These are phyloP conservation scores for Neurospora cerealis DNA, from an alignment of 495 filamentous ascomycete genomes.

Conservation along the genomic window DNA sequence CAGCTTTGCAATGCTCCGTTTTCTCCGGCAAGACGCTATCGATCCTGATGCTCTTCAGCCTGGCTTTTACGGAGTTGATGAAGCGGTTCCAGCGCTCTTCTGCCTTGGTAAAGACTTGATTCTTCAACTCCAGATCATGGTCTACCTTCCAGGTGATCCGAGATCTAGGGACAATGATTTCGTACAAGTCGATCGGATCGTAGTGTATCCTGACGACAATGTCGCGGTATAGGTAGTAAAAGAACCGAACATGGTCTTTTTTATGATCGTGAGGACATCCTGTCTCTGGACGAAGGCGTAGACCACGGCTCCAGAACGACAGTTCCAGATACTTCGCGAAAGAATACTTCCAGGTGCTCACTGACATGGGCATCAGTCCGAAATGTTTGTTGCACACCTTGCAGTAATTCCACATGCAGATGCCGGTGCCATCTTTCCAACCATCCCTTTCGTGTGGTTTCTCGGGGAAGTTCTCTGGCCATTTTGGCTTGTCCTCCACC, in stretches of 20 bases:
- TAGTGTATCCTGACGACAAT: constrained; percentile 77
- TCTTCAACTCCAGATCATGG: constrained; percentile 80
- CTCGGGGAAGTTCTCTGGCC: constrained; percentile 35
- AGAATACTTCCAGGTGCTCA: constrained; percentile 95
- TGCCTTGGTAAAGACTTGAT: constrained; percentile 72
- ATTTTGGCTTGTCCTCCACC: constrained; percentile 54
- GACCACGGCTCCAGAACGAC: constrained; percentile 84
- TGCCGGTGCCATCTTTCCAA: constrained; percentile 40
- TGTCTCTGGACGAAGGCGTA: constrained; percentile 68
- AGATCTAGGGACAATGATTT: constrained; percentile 85
- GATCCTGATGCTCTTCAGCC: constrained; percentile 78
- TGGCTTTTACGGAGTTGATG: constrained; percentile 71
- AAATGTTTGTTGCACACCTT: constrained; percentile 86
- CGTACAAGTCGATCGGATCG: constrained; percentile 83
- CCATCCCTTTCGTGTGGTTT: constrained; percentile 28
- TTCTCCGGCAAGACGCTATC: constrained; percentile 86
- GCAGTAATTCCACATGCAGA: constrained; percentile 97
- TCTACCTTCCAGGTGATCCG: constrained; percentile 96
- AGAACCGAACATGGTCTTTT: constrained; percentile 82
- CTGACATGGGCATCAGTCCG: constrained; percentile 84
- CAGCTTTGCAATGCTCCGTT: constrained; percentile 63
- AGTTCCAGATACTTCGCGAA: constrained; percentile 96
- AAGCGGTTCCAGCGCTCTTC: constrained; percentile 77
- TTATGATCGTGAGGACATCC: constrained; percentile 85
- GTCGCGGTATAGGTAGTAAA: constrained; percentile 70